Base-by-base conservation (phyloP, 1,139 yeast genomes). In the Pichia sp. region DNA sequence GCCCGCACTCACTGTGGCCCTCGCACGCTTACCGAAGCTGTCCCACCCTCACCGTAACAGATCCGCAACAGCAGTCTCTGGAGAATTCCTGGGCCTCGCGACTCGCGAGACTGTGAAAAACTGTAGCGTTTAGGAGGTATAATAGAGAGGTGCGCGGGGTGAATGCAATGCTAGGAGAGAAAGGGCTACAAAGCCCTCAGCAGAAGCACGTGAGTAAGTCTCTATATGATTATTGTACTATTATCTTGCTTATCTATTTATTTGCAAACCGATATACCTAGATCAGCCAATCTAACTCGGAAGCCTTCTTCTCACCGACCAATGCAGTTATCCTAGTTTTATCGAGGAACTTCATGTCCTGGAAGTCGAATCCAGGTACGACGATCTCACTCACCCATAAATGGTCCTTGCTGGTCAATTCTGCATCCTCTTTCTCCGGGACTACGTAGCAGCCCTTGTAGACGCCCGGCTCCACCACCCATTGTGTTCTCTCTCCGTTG, bases 381-480 rank as follows among this genome's bases (percentile, higher is more conserved):
- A 78, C 82, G 19, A 78, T 78, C 59, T 78, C 82, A 61, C 81
- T 76, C 41, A 78, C 77, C 51, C 78, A 64, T 38, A 79, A 60
- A 36, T 72, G 75, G 57, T 75, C 76, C 32, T 69, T 64, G 16
- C 61, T 64, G 31, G 67, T 64, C 42, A 69, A 19, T 2, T 19
- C 72, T 1, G 48, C 52, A n/a, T 52, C 59, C 2, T 52, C 57
- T 13, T 47, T 49, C 41, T 60, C 49, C 8, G 76, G 74, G 4
- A 72, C 49, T 31, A 77, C 54, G 60, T 76, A 78, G 48, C 80
- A 75, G 4, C 81, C 81, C 60, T 78, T 78, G 67, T 75, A 78
- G 23, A 75, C 77, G 15, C 76, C 81, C 1, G 81, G 80, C 10
- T 80, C 80, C n/a, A 78, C 82, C 8, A 78, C 80, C 82, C 82